Percentiles rank a stretch among this genome's conserved stretches.
Evolutionary conservation across 768 basidiomycete genomes (phyloP).

Genomic region (Ramaria rubella): DNA sequence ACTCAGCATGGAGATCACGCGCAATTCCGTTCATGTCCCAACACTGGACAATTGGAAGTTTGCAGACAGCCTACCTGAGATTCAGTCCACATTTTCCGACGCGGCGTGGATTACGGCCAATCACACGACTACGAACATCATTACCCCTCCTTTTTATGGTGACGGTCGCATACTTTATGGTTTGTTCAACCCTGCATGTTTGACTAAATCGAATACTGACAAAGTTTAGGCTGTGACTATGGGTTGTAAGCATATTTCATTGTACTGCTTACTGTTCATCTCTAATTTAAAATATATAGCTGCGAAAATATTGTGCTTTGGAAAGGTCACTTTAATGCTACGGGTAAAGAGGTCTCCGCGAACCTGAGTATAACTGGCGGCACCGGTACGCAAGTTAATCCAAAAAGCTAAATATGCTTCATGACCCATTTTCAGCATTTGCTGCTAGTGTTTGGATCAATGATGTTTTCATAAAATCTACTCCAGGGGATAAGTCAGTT

Average conservation of each 20-base stretch:
- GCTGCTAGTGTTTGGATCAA: constrained; percentile 82
- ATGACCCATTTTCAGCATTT: constrained; percentile 45
- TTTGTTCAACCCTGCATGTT: too few species aligned
- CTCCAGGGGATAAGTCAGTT: constrained; percentile 47
- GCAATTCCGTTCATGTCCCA: neutral
- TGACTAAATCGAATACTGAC: too few species aligned
- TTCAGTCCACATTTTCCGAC: constrained; percentile 52
- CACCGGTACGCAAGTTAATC: constrained; percentile 32
- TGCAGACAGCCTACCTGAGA: constrained; percentile 70
- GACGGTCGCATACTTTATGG: constrained; percentile 77
- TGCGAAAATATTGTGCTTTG: constrained; percentile 79
- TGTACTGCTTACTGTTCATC: neutral
- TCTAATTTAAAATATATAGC: constrained; percentile 33
- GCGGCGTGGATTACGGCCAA: constrained; percentile 57
- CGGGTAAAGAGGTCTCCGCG: constrained; percentile 48
- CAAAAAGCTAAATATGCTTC: neutral
- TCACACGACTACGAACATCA: constrained; percentile 68
- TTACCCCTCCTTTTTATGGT: constrained; percentile 61
- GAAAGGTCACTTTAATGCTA: constrained; percentile 72
- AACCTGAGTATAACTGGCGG: constrained; percentile 63
- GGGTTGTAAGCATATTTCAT: constrained; percentile 51
- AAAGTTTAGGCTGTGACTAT: constrained; percentile 62
- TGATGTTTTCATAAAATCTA: constrained; percentile 59
- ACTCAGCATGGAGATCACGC: constrained; percentile 21
- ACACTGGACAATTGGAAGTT: constrained; percentile 65